Evolutionary conservation across 1,284 basidiomycete species (phyloP).

Genomic region (Ganoderma leucocontextum): DNA sequence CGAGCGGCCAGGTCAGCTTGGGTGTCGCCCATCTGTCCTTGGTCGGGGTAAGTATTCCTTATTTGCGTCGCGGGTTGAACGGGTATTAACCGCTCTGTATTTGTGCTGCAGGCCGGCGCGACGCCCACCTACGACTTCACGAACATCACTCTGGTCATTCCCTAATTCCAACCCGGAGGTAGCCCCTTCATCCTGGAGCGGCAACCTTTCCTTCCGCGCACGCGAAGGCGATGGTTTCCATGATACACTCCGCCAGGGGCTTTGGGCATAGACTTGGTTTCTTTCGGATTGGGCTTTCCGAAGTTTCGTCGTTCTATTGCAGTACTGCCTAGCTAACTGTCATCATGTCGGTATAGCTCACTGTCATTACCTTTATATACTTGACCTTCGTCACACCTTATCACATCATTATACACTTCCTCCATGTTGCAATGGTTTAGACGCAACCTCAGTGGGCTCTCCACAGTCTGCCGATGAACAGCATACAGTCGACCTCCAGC

Average conservation of each 20-base stretch:
- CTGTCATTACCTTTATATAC: too few species aligned
- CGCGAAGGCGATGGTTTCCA: background rate
- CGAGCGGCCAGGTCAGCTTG: constrained; percentile 46
- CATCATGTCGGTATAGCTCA: background rate
- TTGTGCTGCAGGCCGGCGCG: constrained; percentile 23
- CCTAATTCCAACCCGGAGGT: constrained; percentile 3
- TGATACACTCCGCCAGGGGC: background rate
- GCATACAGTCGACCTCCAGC: too few species aligned
- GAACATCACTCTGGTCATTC: constrained; percentile 29
- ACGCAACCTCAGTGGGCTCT: too few species aligned
- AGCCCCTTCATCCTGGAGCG: background rate
- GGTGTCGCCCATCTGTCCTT: constrained; percentile 53
- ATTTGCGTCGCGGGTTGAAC: background rate
- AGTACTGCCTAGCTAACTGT: background rate
- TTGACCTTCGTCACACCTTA: too few species aligned
- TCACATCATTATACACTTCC: too few species aligned
- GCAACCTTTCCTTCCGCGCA: background rate
- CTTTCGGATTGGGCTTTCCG: background rate
- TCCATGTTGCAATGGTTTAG: too few species aligned
- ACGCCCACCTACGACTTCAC: constrained; percentile 30
- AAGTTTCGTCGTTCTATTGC: background rate
- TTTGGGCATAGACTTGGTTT: background rate
- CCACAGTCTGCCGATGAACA: too few species aligned
- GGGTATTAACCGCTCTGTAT: background rate
- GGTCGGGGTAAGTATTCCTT: constrained; percentile 51